Conservation (phyloP, 2,329 filamentous ascomycete species). For the Aulographum hederae region DNA sequence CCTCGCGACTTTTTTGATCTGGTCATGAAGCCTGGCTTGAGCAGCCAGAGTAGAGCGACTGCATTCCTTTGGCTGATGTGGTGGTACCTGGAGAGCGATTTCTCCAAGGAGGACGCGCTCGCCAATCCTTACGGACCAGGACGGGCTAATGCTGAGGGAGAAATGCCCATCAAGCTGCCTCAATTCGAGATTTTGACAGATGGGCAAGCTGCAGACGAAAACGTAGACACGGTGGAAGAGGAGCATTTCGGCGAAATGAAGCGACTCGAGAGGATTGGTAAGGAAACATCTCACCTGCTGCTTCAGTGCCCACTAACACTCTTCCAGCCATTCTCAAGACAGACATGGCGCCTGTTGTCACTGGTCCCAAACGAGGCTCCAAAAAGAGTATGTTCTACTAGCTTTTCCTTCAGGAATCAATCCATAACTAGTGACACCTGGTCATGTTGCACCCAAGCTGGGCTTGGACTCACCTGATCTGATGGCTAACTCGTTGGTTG, state of each 20-base stretch:
- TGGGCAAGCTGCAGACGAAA: conserved; percentile 50
- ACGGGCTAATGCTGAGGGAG: conserved; percentile 18
- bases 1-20: conserved; percentile 88
- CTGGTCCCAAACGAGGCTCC: conserved; percentile 28
- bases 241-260: conserved; percentile 53
- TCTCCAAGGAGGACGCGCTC: conserved; percentile 68
- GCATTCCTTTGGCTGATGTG: conserved; percentile 98
- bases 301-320: conserved; percentile 4
- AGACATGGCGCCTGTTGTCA: conserved; percentile 50
- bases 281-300: conserved; percentile 4
- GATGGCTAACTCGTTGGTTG: too few relatives aligned
- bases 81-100: conserved; percentile 96
- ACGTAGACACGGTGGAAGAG: conserved; percentile 51
- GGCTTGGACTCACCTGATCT: too few relatives aligned
- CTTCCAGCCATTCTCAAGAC: conserved; percentile 44
- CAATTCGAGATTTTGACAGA: conserved; percentile 44
- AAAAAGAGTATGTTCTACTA: too few relatives aligned
- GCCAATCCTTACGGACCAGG: conserved; percentile 73
- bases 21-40: conserved; percentile 74
- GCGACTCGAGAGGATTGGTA: conserved; percentile 47
- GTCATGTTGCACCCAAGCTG: too few relatives aligned
- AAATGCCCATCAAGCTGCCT: conserved; percentile 41
- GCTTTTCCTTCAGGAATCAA: background rate
- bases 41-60: conserved; percentile 62
- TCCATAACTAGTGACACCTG: too few relatives aligned